phyloP scores from a whole-genome alignment of 2,329 filamentous ascomycete genomes.

The Calonectria naviculata region DNA sequence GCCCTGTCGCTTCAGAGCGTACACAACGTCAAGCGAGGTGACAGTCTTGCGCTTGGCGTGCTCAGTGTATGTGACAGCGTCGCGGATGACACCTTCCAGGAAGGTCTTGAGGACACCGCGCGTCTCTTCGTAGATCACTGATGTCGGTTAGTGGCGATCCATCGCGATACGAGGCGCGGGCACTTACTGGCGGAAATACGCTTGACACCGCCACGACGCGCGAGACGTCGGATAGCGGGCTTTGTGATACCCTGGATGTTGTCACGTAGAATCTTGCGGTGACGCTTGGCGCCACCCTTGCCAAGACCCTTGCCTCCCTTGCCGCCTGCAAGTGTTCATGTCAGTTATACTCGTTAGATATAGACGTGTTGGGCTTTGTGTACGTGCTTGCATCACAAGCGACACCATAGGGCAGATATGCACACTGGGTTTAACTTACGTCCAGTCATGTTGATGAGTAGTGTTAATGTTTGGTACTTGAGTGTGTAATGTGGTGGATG shows the following conservation, averaged over 20 bases:
- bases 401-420: too few species aligned
- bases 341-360: slow-evolving; percentile 44
- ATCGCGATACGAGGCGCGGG: slow-evolving; percentile 62
- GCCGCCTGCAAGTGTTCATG: slow-evolving; percentile 71
- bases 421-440: slow-evolving; percentile 69
- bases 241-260: slow-evolving; percentile 99
- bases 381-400: too few species aligned
- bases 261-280: slow-evolving; percentile 99
- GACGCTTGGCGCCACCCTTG: slow-evolving; percentile 98
- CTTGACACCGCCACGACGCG: slow-evolving; percentile 99
- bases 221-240: slow-evolving; percentile 98
- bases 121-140: slow-evolving; percentile 83
- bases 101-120: slow-evolving; percentile 83
- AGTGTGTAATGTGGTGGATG: slow-evolving; percentile 24
- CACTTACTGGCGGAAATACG: slow-evolving; percentile 94
- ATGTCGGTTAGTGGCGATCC: slow-evolving; percentile 64
- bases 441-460: slow-evolving; percentile 70
- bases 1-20: slow-evolving; percentile 76
- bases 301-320: slow-evolving; percentile 98
- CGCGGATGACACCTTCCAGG: slow-evolving; percentile 81
- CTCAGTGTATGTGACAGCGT: slow-evolving; percentile 82
- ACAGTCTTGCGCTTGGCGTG: slow-evolving; percentile 86
- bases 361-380: too few species aligned
- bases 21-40: slow-evolving; percentile 76
- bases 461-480: slow-evolving; percentile 16